These are phyloP conservation scores for Apiotrichum veenhuisii DNA, from an alignment of 1,284 basidiomycete species.

Conservation along the genomic window DNA sequence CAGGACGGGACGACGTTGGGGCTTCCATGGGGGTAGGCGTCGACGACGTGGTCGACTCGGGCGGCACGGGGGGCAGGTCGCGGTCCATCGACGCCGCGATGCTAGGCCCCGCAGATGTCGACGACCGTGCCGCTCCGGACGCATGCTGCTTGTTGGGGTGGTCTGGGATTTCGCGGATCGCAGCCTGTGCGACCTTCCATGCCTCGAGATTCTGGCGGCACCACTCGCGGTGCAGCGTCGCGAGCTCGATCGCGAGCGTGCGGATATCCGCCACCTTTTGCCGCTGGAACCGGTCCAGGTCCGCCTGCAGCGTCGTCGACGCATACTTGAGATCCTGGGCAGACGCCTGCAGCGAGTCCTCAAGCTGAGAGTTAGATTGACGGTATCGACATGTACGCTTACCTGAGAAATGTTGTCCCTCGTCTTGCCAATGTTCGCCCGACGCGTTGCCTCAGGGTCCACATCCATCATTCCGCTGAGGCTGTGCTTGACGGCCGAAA, in stretches of 20 bases:
- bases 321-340: slow-evolving; percentile 93
- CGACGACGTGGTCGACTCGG: not conserved
- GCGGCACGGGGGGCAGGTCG: slow-evolving; percentile 18
- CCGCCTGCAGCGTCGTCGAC: slow-evolving; percentile 91
- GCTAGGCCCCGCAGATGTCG: not conserved
- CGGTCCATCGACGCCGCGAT: slow-evolving; percentile 13
- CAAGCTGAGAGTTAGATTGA: slow-evolving; percentile 58
- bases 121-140: not conserved
- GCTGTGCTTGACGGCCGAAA: slow-evolving; percentile 90
- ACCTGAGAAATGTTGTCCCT: slow-evolving; percentile 91
- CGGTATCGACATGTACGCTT: slow-evolving; percentile 23
- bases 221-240: slow-evolving; percentile 88
- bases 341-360: slow-evolving; percentile 82
- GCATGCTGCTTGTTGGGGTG: slow-evolving; percentile 65
- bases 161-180: slow-evolving; percentile 80
- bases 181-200: slow-evolving; percentile 92
- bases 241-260: slow-evolving; percentile 87
- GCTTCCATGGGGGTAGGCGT: not conserved
- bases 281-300: slow-evolving; percentile 95
- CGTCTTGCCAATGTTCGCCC: slow-evolving; percentile 89
- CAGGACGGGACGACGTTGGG: too few relatives aligned
- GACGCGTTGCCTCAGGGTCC: slow-evolving; percentile 90
- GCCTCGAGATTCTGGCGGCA: slow-evolving; percentile 94
- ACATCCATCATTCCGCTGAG: slow-evolving; percentile 98
- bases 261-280: slow-evolving; percentile 96